These are phyloP conservation scores for Mentha longifolia DNA, from an alignment of 257 asterid species.

Conservation along the genomic window DNA sequence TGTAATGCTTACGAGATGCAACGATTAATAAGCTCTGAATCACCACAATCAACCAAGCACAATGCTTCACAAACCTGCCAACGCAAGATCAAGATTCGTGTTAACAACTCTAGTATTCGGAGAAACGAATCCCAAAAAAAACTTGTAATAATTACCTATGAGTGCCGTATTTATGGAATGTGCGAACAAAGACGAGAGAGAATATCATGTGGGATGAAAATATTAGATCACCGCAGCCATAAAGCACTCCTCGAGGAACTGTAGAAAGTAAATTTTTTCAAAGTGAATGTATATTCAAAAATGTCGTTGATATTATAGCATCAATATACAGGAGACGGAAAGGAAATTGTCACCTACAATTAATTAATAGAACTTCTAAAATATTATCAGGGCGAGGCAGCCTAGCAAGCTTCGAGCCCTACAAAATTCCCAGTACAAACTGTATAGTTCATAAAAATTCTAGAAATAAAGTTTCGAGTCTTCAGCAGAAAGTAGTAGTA, in stretches of 20 bases:
- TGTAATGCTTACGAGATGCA: slow-evolving; percentile 95
- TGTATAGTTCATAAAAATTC: slow-evolving; percentile 22
- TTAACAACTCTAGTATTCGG: background rate
- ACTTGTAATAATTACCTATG: slow-evolving; percentile 55
- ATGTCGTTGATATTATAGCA: background rate
- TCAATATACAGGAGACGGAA: background rate
- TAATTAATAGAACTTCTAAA: slow-evolving; percentile 66
- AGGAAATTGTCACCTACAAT: slow-evolving; percentile 54
- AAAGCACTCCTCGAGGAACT: slow-evolving; percentile 89
- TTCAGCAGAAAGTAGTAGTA: slow-evolving; percentile 21
- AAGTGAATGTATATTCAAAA: slow-evolving; percentile 20
- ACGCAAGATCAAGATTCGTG: slow-evolving; percentile 23
- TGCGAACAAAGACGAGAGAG: slow-evolving; percentile 87
- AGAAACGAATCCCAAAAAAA: background rate
- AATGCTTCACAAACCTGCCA: slow-evolving; percentile 69
- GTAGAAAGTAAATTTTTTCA: slow-evolving; percentile 36
- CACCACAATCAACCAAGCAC: slow-evolving; percentile 75
- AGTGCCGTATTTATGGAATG: slow-evolving; percentile 81
- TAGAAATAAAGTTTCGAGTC: slow-evolving; percentile 26
- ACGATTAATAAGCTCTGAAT: slow-evolving; percentile 88
- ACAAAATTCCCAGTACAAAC: slow-evolving; percentile 30
- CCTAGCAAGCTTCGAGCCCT: slow-evolving; percentile 97
- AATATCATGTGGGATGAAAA: slow-evolving; percentile 99
- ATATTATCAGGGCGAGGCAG: slow-evolving; percentile 85
- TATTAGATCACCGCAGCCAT: slow-evolving; percentile 99